Evolutionary conservation across 2,329 filamentous ascomycete species (phyloP).

Genomic region (Cladophialophora chaetospira): DNA sequence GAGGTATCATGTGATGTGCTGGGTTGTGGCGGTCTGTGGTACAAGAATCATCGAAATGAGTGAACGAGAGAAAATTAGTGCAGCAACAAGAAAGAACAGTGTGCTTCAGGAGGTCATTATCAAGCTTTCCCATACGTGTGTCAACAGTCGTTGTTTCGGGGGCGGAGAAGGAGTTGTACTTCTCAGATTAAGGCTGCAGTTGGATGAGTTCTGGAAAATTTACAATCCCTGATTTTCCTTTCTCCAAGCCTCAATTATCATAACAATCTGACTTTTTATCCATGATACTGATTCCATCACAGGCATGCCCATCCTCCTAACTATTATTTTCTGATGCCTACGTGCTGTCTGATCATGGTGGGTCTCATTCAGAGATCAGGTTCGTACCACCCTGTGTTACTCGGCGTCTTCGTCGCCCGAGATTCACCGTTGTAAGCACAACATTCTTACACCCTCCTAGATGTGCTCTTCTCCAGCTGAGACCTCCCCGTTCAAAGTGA

Average conservation of each 20-base stretch:
- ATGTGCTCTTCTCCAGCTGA: too few species aligned
- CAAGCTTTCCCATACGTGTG: conserved; percentile 12
- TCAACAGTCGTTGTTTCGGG: conserved; percentile 9
- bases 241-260: too few species aligned
- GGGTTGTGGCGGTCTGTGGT: conserved; percentile 20
- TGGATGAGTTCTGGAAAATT: background rate
- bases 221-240: conserved; percentile 5
- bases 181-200: background rate
- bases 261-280: too few species aligned
- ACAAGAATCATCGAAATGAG: conserved; percentile 23
- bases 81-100: conserved; percentile 10
- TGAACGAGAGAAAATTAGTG: conserved; percentile 21
- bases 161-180: background rate
- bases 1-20: conserved; percentile 16
- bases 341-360: too few species aligned
- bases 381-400: too few species aligned
- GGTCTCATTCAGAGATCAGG: too few species aligned
- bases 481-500: too few species aligned
- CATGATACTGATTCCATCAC: background rate
- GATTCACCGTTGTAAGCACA: too few species aligned
- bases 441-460: too few species aligned
- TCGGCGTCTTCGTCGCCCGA: too few species aligned
- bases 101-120: conserved; percentile 23
- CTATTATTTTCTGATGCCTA: too few species aligned
- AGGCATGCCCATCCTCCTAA: too few species aligned